Percentiles rank a stretch among this genome's conserved stretches.
Evolutionary conservation across 768 basidiomycete genomes (phyloP).

Genomic region (Royoungia palumana): DNA sequence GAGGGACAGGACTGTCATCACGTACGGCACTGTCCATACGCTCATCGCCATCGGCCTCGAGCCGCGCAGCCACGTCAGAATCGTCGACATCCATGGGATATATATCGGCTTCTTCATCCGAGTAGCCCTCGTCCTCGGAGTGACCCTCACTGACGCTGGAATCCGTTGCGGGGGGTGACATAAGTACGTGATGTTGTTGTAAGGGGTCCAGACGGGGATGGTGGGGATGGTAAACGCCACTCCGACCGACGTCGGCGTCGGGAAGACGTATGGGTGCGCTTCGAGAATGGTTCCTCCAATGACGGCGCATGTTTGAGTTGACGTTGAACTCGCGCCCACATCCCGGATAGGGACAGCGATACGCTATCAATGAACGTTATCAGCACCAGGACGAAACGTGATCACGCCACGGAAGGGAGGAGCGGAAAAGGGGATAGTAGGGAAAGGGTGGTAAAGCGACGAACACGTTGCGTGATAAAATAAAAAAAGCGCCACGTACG

Average conservation of each 20-base stretch:
- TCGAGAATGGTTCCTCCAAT: conserved; percentile 62
- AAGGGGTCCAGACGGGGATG: conserved; percentile 7
- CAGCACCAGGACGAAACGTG: conserved; percentile 2
- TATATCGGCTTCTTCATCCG: conserved; percentile 22
- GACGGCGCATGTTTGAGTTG: conserved; percentile 81
- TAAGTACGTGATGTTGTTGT: conserved; percentile 18
- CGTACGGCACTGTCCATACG: conserved; percentile 8
- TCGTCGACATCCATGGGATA: conserved; percentile 26
- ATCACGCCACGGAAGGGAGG: neutral
- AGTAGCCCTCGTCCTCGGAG: conserved; percentile 27
- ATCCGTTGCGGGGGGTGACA: conserved; percentile 30
- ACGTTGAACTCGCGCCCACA: conserved; percentile 80
- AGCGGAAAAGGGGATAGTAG: conserved; percentile 10
- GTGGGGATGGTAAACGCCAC: conserved; percentile 15
- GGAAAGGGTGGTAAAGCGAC: conserved; percentile 14
- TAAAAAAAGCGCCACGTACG: conserved; percentile 26
- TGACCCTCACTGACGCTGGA: conserved; percentile 28
- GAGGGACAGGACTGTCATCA: neutral
- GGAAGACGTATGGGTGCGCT: conserved; percentile 22
- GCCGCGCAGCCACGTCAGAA: neutral
- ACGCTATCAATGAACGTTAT: conserved; percentile 44
- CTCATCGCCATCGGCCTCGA: conserved; percentile 7
- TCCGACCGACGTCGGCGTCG: conserved; percentile 15
- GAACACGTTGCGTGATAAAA: conserved; percentile 21
- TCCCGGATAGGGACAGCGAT: conserved; percentile 68